Percentiles rank a stretch among this genome's conserved stretches.
These are phyloP conservation scores for Wickerhamomyces canadensis DNA, from an alignment of 805 yeast genomes.

Conservation along the genomic window DNA sequence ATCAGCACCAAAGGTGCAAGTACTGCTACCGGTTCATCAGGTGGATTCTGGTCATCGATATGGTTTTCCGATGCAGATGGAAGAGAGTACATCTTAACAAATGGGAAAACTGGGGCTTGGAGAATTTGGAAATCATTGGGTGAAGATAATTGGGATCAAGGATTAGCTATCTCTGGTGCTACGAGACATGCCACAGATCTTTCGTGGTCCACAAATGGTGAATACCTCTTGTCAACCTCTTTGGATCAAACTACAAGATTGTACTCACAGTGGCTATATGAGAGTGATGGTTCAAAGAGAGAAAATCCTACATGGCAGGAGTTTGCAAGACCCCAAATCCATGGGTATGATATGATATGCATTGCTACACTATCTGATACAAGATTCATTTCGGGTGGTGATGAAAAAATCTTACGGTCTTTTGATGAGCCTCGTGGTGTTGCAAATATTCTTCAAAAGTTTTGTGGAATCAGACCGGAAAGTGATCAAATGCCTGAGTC, in stretches of 20 bases:
- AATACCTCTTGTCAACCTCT: constrained; percentile 70
- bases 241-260: constrained; percentile 91
- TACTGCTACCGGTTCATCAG: constrained; percentile 94
- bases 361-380: constrained; percentile 54
- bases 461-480: constrained; percentile 40
- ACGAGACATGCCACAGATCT: constrained; percentile 69
- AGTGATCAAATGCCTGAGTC: constrained; percentile 57
- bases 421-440: constrained; percentile 86
- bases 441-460: constrained; percentile 49
- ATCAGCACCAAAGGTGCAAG: constrained; percentile 94
- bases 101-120: constrained; percentile 92
- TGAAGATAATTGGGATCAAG: constrained; percentile 36
- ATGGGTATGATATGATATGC: constrained; percentile 94
- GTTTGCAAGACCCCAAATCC: constrained; percentile 95
- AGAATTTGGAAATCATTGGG: constrained; percentile 56
- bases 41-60: constrained; percentile 61
- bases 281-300: constrained; percentile 27
- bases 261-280: constrained; percentile 54
- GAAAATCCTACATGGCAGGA: constrained; percentile 65
- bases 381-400: constrained; percentile 87
- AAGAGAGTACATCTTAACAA: constrained; percentile 58
- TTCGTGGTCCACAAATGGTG: constrained; percentile 66
- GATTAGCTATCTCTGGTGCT: constrained; percentile 70
- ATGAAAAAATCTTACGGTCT: constrained; percentile 85
- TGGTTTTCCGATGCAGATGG: constrained; percentile 52